phyloP scores from a whole-genome alignment of 2,329 filamentous ascomycete genomes.

The Sporothrix dimorphospora region DNA sequence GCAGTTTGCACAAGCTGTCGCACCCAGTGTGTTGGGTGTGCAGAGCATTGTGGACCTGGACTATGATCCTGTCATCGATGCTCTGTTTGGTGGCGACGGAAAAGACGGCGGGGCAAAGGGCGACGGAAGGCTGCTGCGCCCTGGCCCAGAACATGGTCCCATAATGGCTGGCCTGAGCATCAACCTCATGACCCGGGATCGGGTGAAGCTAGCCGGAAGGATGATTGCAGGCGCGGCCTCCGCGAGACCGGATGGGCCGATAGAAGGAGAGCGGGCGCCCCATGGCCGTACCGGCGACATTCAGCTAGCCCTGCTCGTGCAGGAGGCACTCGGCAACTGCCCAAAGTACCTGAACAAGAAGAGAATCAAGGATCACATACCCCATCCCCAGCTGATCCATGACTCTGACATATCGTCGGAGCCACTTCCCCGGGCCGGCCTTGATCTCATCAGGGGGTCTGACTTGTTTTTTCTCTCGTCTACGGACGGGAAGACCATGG shows the following conservation, averaged over 20 bases:
- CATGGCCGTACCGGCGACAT: conserved; percentile 41
- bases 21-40: conserved; percentile 65
- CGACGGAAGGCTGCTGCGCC: conserved; percentile 46
- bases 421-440: conserved; percentile 56
- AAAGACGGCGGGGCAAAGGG: not conserved
- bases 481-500: conserved; percentile 70
- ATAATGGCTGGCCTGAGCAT: conserved; percentile 59
- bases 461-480: conserved; percentile 82
- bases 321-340: conserved; percentile 78
- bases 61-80: conserved; percentile 71
- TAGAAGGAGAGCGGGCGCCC: conserved; percentile 36
- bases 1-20: conserved; percentile 68
- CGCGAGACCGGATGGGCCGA: conserved; percentile 38
- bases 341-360: conserved; percentile 86
- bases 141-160: conserved; percentile 45
- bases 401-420: conserved; percentile 38
- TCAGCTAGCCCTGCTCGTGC: conserved; percentile 67
- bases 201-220: conserved; percentile 73
- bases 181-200: conserved; percentile 67
- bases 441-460: conserved; percentile 62
- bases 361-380: conserved; percentile 57
- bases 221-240: conserved; percentile 66
- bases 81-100: conserved; percentile 57
- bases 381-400: conserved; percentile 52
- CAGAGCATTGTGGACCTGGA: conserved; percentile 61